These are phyloP conservation scores for Aspergillus haitiensis DNA, from an alignment of 495 filamentous ascomycete genomes.

Conservation along the genomic window DNA sequence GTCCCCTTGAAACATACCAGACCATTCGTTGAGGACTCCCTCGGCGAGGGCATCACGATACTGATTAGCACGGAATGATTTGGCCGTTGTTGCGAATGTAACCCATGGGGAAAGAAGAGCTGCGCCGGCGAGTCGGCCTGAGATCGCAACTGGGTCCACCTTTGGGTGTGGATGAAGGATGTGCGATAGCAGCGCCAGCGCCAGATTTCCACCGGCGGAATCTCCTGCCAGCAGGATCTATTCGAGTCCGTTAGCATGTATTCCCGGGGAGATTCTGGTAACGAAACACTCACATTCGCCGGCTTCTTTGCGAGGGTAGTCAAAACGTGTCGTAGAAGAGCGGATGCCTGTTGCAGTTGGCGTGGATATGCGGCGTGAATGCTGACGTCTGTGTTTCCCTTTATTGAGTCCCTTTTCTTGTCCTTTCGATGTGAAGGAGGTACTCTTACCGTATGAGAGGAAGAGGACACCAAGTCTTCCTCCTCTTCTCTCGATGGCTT, in stretches of 20 bases:
- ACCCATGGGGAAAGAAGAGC: conserved; percentile 4
- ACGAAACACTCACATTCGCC: not conserved
- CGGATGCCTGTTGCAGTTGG: conserved; percentile 11
- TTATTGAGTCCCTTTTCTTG: not conserved
- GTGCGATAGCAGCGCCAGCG: conserved; percentile 49
- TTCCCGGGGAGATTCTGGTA: not conserved
- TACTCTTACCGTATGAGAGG: conserved; percentile 11
- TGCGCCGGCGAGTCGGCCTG: conserved; percentile 5
- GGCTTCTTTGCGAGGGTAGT: not conserved
- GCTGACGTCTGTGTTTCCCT: not conserved
- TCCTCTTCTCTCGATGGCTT: not conserved
- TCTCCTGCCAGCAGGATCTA: conserved; percentile 51
- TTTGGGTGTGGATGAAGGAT: conserved; percentile 51
- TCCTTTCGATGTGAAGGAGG: not conserved
- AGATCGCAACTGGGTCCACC: conserved; percentile 23
- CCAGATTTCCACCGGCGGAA: conserved; percentile 56
- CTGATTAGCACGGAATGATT: not conserved
- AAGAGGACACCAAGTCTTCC: conserved; percentile 5
- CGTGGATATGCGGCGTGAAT: conserved; percentile 10
- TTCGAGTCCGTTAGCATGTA: not conserved
- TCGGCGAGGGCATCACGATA: not conserved
- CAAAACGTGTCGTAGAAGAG: conserved; percentile 5
- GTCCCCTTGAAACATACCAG: conserved; percentile 10
- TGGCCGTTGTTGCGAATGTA: not conserved
- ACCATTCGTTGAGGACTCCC: conserved; percentile 2